Conservation (phyloP, 345 rosid genomes). For the Euphorbia lathyris region DNA sequence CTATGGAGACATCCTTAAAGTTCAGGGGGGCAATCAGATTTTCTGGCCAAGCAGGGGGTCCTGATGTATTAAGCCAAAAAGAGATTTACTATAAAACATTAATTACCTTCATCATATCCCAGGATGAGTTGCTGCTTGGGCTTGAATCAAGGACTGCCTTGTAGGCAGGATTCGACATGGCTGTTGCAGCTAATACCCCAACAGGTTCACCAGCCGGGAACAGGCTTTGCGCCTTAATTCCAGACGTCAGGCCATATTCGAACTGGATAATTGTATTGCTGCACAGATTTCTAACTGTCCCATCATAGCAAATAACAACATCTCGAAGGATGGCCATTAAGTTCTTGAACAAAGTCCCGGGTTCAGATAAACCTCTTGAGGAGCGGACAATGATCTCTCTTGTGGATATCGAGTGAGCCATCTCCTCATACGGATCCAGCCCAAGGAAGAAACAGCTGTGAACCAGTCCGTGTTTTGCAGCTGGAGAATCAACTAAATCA, state of each 20-base stretch:
- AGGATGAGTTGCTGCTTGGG: constrained; percentile 81
- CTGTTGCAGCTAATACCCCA: constrained; percentile 96
- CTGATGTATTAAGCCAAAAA: no score
- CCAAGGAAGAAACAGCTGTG: constrained; percentile 75
- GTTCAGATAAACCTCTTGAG: constrained; percentile 87
- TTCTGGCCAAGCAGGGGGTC: no score
- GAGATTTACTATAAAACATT: neutral
- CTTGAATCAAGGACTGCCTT: constrained; percentile 97
- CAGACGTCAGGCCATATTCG: constrained; percentile 58
- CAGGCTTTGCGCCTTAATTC: constrained; percentile 40
- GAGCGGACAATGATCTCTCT: constrained; percentile 92
- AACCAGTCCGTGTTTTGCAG: constrained; percentile 72
- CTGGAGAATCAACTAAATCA: constrained; percentile 43
- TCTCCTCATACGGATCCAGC: constrained; percentile 86
- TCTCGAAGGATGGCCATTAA: constrained; percentile 97
- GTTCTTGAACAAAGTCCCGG: constrained; percentile 90
- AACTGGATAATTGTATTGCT: constrained; percentile 85
- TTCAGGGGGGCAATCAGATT: no score
- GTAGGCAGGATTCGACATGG: constrained; percentile 96
- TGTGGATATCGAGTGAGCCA: constrained; percentile 76
- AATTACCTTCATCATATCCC: constrained; percentile 96
- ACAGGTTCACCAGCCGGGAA: constrained; percentile 96
- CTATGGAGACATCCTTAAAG: no score
- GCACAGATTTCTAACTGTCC: constrained; percentile 80
- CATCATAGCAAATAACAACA: constrained; percentile 81